Base-by-base conservation (phyloP, 768 basidiomycete genomes). In the Mycena belliarum region DNA sequence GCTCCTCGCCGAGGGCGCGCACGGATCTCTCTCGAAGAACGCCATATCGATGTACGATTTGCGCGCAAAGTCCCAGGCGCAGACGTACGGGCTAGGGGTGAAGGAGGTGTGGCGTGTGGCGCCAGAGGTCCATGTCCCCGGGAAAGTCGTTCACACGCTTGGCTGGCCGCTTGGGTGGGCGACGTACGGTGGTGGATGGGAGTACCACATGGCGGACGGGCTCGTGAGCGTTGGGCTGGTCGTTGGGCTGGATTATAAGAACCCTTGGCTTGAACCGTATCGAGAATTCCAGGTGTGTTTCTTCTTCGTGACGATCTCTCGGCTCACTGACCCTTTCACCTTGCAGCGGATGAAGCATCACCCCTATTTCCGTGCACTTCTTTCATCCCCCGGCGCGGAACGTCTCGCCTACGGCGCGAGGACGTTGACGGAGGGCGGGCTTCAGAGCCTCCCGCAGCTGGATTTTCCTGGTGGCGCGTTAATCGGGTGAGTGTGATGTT, bases 21-120 rank as follows among this genome's bases (percentile, higher is more conserved):
- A 98, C 60, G 97, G 97, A 0, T 91, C 88, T 7, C 79, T 98
- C 14, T 85, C 89, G 4, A 96, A 98, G 72, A 79, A 86, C 50
- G 83, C 87, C 4, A 84, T 92, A 55, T 77, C 79, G 21, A 81
- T 84, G 65, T 96, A 95, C 73, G 76, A 86, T 49, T 77, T 98
- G 11, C 76, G 94, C 61, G 83, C 73, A 66, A 78, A 80, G 65
- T 70, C 75, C 0, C 88, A 96, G 71, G 89, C 89, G 2, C 97
- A 98, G 76, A 98, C 96, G 4, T 98, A 98, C 65, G 97, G 89
- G 0, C 85, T 99, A 55, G 97, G 97, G 4, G 76, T 98, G 49
- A 98, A 99, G 78, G 96, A 99, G 72, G 94, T 98, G 2, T 98
- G 97, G 97, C 84, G 91, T 35, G 87, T 99, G 14, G 85, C 78